Percentiles rank a stretch among this genome's conserved stretches.
phyloP scores from a whole-genome alignment of 805 yeast species.

The Komagataella mondaviorum region DNA sequence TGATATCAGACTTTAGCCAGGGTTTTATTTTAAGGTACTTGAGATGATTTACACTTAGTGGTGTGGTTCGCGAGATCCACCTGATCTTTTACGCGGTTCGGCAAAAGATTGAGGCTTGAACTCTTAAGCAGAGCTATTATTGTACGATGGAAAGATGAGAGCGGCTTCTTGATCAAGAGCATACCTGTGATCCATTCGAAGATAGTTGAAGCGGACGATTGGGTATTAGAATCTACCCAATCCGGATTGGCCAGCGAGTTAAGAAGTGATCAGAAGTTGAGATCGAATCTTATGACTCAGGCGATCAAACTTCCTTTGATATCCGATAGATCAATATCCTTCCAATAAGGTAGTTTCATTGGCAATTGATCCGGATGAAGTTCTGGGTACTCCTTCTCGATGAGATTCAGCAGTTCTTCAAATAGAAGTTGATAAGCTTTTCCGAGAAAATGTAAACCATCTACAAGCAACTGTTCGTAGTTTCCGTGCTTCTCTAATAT shows the following conservation, averaged over 20 bases:
- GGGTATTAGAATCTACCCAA: not conserved
- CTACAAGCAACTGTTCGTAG: conserved; percentile 18
- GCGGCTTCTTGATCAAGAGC: not conserved
- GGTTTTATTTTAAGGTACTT: not conserved
- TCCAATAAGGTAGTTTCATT: conserved; percentile 12
- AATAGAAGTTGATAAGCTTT: conserved; percentile 23
- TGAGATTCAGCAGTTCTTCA: conserved; percentile 17
- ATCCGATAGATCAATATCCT: conserved; percentile 4
- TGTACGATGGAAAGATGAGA: not conserved
- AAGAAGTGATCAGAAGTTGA: no score
- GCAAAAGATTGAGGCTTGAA: not conserved
- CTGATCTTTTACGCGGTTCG: not conserved
- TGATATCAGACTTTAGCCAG: not conserved
- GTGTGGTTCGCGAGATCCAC: not conserved
- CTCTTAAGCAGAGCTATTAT: not conserved
- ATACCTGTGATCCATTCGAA: no score
- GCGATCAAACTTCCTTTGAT: not conserved
- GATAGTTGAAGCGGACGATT: not conserved
- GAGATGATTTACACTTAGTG: not conserved
- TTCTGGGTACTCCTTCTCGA: conserved; percentile 22
- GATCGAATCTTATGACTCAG: not conserved
- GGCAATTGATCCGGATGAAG: conserved; percentile 7
- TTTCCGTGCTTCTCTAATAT: conserved; percentile 22
- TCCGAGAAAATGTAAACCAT: conserved; percentile 33
- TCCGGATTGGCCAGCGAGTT: not conserved